Base-by-base conservation (phyloP, 78 protist species). In the Dictyostelium capitatum region DNA sequence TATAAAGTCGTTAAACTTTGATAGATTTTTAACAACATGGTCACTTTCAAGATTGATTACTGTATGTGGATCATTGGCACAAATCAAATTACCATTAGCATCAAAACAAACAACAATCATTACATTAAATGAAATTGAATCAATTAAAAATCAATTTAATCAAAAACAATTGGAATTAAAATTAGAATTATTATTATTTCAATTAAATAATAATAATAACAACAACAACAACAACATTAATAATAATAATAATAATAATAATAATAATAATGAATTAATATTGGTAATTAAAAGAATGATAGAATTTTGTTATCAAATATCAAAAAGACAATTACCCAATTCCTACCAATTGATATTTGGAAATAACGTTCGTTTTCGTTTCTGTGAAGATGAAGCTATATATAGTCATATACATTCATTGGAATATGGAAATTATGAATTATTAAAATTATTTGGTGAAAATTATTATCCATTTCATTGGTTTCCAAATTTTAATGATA, bases 171-270 rank as follows among this genome's bases (percentile, higher is more conserved):
- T 37, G 43, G 7, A 53, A 15, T 53, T 14, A 53, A n/a, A n/a
- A 20, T n/a, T n/a, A 8, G 17, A 6, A 14, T 57, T 30, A 57
- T 12, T 57, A 9, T 19, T 23, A 57, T 9, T n/a, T 57, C 0
- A n/a, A 19, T 6, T 19, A 19, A 56, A 56, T 17, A 53, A 2
- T 14, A 14, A 53, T 2, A 53, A 53, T 2, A 6, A 9, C 5
- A 53, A 14, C 28, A 56, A 56, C n/a, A 20, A 56, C 6, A 20
- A 20, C 28, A 20, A 56, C 9, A 20, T 17, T 20, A n/a, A 57
- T 57, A 57, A 57, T 57, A n/a, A 57, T n/a, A n/a, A 57, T 57
- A n/a, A n/a, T 57, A n/a, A 57, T 57, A n/a, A 19, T 57, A 57
- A 57, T n/a, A n/a, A 57, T 57, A n/a, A 57, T n/a, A n/a, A 57